Conservation (phyloP, 2,329 filamentous ascomycete genomes). For the Plectosphaerella plurivora region DNA sequence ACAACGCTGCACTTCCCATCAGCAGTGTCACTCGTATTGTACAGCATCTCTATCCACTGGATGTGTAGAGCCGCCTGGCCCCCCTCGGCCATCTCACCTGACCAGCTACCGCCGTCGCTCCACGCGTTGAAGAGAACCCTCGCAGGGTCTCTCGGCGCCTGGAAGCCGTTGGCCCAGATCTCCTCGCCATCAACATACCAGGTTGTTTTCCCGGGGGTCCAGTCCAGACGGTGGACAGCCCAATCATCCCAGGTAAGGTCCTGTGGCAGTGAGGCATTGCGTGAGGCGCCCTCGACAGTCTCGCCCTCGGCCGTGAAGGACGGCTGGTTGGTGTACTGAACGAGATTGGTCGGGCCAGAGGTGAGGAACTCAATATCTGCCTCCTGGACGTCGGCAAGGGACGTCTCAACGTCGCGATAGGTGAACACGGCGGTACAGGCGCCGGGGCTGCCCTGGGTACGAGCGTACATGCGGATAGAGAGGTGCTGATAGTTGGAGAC, state of each 20-base stretch:
- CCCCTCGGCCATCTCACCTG: slow-evolving; percentile 50
- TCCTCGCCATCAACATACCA: slow-evolving; percentile 52
- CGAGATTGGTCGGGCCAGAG: slow-evolving; percentile 31
- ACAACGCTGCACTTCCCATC: slow-evolving; percentile 16
- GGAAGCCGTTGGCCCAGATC: slow-evolving; percentile 48
- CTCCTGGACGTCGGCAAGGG: slow-evolving; percentile 38
- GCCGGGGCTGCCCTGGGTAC: slow-evolving; percentile 41
- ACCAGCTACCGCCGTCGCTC: slow-evolving; percentile 57
- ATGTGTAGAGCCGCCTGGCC: slow-evolving; percentile 51
- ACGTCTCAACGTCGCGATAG: slow-evolving; percentile 32
- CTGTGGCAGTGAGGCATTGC: slow-evolving; percentile 40
- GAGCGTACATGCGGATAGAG: slow-evolving; percentile 46
- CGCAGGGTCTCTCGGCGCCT: slow-evolving; percentile 47
- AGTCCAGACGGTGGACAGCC: slow-evolving; percentile 57
- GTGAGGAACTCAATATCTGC: slow-evolving; percentile 51
- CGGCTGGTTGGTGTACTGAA: slow-evolving; percentile 60
- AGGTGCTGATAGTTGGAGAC: slow-evolving; percentile 30
- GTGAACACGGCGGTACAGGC: slow-evolving; percentile 51
- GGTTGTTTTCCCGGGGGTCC: slow-evolving; percentile 45
- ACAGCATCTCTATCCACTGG: slow-evolving; percentile 60
- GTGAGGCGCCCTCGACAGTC: slow-evolving; percentile 40
- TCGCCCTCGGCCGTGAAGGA: slow-evolving; percentile 39
- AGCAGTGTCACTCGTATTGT: slow-evolving; percentile 32
- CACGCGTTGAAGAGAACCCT: slow-evolving; percentile 56
- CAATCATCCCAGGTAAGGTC: slow-evolving; percentile 46